Evolutionary conservation across 2,329 filamentous ascomycete genomes (phyloP), one percentile per base, ranked within the genome.

Genomic region (Gaeumannomyces tritici): DNA sequence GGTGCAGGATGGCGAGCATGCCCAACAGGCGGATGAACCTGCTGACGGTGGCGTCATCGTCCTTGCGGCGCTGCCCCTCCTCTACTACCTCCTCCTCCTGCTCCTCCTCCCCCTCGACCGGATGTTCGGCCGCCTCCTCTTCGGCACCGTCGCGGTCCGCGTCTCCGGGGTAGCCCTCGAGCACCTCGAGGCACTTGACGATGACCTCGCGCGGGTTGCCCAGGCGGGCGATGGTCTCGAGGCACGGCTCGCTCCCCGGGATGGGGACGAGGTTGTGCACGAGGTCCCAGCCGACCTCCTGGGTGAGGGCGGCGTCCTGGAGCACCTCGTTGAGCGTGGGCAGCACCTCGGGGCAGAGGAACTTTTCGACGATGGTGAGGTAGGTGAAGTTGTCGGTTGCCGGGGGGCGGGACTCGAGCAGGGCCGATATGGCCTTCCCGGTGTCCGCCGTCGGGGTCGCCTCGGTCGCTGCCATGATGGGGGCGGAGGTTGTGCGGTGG

Each of bases 141-240:
- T 66, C 69, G 1, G 74, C 74, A 1, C 73, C 70, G 57, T 75
- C 75, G 11, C 75, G 74, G 29, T 79, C 75, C 8, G 42, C 18
- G n/a, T 74, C 72, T 58, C 83, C 80, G 7, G 81, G 75, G 6
- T 89, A 76, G 21, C 82, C 69, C 61, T 89, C 84, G 64, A 95
- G 77, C 18, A 85, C 83, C 72, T 93, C 89, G 29, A 90, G 87
- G 33, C 91, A 85, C 71, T 93, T 93, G 68, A 95, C 79, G 64
- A 93, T 88, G 57, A 92, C 89, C 73, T 95, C 90, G 60, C 90
- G 80, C 1, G 90, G 90, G 70, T 93, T 95, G 60, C 90, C 90
- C 54, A 91, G 79, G 28, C 87, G 83, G 35, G 90, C 90, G 61
- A 93, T 86, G 33, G 87, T 89, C 70, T 88, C 83, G 21, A 93